These are phyloP conservation scores for Fusarium transvaalense DNA, from an alignment of 2,329 filamentous ascomycete genomes.

Conservation along the genomic window DNA sequence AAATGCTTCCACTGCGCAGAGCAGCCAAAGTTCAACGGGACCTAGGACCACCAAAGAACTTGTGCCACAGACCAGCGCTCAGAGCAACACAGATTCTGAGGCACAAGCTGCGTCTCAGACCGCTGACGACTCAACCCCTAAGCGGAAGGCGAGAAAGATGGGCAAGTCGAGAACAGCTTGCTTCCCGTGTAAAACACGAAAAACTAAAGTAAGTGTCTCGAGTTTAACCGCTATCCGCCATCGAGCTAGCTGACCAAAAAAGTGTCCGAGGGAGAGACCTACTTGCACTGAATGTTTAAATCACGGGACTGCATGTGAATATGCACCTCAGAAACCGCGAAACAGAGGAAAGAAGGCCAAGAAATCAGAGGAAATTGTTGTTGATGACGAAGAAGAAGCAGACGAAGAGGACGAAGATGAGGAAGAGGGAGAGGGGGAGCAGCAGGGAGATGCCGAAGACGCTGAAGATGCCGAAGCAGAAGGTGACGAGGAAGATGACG, in stretches of 20 bases:
- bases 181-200: conserved; percentile 54
- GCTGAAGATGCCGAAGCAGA: conserved; percentile 32
- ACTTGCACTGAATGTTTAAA: conserved; percentile 55
- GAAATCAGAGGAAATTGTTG: conserved; percentile 23
- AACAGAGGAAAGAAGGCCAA: conserved; percentile 41
- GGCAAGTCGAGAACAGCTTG: conserved; percentile 54
- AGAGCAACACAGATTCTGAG: conserved; percentile 28
- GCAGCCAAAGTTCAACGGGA: conserved; percentile 41
- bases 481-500: conserved; percentile 21
- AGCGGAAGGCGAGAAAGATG: conserved; percentile 37
- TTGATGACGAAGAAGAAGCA: conserved; percentile 31
- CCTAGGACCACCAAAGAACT: conserved; percentile 52
- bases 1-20: conserved; percentile 44
- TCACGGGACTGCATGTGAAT: conserved; percentile 54
- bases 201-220: conserved; percentile 53
- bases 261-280: conserved; percentile 59
- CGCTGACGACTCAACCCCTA: conserved; percentile 6
- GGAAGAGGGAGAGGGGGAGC: conserved; percentile 15
- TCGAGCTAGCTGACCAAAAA: conserved; percentile 3
- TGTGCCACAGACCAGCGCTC: conserved; percentile 43
- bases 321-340: conserved; percentile 52
- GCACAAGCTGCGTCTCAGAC: conserved; percentile 3
- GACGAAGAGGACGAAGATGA: conserved; percentile 34
- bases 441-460: conserved; percentile 24
- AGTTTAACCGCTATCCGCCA: background rate